Evolutionary conservation across 495 filamentous ascomycete species (phyloP).

Genomic region (Penicillium crystallinum): DNA sequence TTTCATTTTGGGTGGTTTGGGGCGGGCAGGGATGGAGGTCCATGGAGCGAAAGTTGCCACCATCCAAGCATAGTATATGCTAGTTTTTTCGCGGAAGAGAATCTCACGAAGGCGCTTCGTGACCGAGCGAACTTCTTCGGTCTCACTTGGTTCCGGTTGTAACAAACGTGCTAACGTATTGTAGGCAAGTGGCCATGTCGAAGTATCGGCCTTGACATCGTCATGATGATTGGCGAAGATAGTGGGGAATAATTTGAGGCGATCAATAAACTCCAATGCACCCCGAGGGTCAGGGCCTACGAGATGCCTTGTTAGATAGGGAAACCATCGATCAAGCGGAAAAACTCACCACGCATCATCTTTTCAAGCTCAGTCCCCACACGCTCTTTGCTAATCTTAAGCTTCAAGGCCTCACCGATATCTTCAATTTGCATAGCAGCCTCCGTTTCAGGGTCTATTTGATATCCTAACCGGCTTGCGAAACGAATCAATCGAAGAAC

Average conservation of each 20-base stretch:
- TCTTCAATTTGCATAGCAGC: constrained; percentile 66
- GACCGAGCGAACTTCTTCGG: constrained; percentile 4
- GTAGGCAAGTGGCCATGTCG: constrained; percentile 39
- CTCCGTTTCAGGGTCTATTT: constrained; percentile 63
- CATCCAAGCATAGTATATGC: constrained; percentile 67
- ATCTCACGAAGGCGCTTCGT: constrained; percentile 33
- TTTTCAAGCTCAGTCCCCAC: constrained; percentile 81
- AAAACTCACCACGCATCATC: constrained; percentile 69
- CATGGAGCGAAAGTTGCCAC: constrained; percentile 73
- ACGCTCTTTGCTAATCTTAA: constrained; percentile 90
- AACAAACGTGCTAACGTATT: constrained; percentile 31
- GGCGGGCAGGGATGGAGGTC: constrained; percentile 49
- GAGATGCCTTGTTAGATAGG: neutral
- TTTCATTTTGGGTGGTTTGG: constrained; percentile 39
- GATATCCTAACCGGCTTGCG: constrained; percentile 75
- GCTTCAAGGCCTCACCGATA: constrained; percentile 68
- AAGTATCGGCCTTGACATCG: constrained; percentile 41
- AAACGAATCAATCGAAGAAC: constrained; percentile 89
- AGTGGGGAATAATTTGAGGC: constrained; percentile 67
- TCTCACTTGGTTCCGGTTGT: constrained; percentile 8
- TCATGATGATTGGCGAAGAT: constrained; percentile 61
- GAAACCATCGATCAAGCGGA: neutral
- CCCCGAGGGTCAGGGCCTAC: constrained; percentile 62
- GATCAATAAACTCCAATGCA: constrained; percentile 67
- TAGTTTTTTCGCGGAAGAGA: constrained; percentile 55